A percentile compares a stretch with the other conserved stretches of the same genome.
phyloP scores from a whole-genome alignment of 2,329 filamentous ascomycete genomes.

The Cytospora piceae region DNA sequence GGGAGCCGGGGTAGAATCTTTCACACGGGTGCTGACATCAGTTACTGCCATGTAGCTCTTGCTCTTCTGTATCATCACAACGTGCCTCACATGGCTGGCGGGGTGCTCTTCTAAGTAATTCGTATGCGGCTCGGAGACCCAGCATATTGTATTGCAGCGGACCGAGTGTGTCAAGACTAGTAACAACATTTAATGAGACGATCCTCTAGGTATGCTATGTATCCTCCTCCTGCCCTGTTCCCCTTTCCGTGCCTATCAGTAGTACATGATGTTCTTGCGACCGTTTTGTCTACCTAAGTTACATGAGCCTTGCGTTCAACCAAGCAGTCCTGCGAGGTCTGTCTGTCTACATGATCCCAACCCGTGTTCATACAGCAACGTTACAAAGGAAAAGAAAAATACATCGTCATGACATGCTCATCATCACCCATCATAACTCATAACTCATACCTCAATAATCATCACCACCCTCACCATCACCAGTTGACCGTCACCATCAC shows the following conservation, averaged over 20 bases:
- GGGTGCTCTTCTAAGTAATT: neutral
- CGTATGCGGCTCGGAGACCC: neutral
- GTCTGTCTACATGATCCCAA: constrained; percentile 16
- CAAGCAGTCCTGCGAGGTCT: constrained; percentile 18
- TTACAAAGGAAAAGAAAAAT: neutral
- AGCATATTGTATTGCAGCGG: too few relatives aligned
- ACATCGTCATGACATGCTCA: neutral
- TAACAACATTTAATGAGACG: neutral
- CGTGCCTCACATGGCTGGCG: neutral
- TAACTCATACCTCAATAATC: neutral
- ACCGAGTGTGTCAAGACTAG: neutral
- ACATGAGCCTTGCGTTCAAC: constrained; percentile 10
- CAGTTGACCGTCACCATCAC: neutral
- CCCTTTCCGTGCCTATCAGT: neutral
- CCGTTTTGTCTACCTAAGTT: constrained; percentile 19
- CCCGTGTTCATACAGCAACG: neutral
- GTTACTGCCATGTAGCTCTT: too few relatives aligned
- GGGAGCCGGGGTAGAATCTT: too few relatives aligned
- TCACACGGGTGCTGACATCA: neutral
- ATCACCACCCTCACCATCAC: neutral
- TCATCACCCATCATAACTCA: neutral
- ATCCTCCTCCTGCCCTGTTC: neutral
- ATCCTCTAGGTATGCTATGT: neutral
- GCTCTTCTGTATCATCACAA: neutral
- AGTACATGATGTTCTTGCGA: constrained; percentile 26